phyloP scores from a whole-genome alignment of 2,329 filamentous ascomycete species.

The Myriosclerotinia duriaeana region DNA sequence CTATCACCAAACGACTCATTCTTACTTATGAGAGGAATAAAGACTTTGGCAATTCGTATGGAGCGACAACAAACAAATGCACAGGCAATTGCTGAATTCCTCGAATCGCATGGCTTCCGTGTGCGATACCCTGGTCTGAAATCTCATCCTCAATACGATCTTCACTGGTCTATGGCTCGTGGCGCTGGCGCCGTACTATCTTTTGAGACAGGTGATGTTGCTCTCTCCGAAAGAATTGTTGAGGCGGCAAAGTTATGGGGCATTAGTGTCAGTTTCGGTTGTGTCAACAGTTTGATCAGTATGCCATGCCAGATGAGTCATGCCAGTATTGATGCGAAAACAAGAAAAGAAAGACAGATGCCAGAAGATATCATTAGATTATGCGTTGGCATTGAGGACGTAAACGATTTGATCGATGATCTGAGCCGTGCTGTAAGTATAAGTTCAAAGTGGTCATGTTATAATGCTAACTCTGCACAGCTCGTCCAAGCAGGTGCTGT shows the following conservation, averaged over 20 bases:
- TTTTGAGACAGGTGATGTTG: conserved; percentile 89
- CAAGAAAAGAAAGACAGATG: conserved; percentile 81
- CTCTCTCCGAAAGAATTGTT: conserved; percentile 86
- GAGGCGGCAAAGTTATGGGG: conserved; percentile 89
- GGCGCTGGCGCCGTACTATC: conserved; percentile 92
- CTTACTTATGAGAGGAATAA: conserved; percentile 90
- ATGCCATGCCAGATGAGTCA: conserved; percentile 99
- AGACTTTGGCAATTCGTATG: conserved; percentile 96
- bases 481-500: conserved; percentile 94
- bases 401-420: conserved; percentile 88
- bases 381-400: conserved; percentile 95
- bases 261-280: conserved; percentile 96
- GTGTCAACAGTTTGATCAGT: conserved; percentile 97
- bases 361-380: conserved; percentile 95
- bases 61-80: conserved; percentile 96
- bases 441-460: conserved; percentile 47
- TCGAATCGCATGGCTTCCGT: conserved; percentile 87
- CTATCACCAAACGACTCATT: conserved; percentile 94
- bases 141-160: conserved; percentile 92
- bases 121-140: conserved; percentile 93
- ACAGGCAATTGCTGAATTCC: conserved; percentile 85
- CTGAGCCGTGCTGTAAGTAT: conserved; percentile 84
- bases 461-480: conserved; percentile 45
- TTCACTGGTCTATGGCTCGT: conserved; percentile 93
- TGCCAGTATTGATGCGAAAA: conserved; percentile 95